phyloP scores from a whole-genome alignment of 371 early-diverging fungal species.

The Mycotypha africana region DNA sequence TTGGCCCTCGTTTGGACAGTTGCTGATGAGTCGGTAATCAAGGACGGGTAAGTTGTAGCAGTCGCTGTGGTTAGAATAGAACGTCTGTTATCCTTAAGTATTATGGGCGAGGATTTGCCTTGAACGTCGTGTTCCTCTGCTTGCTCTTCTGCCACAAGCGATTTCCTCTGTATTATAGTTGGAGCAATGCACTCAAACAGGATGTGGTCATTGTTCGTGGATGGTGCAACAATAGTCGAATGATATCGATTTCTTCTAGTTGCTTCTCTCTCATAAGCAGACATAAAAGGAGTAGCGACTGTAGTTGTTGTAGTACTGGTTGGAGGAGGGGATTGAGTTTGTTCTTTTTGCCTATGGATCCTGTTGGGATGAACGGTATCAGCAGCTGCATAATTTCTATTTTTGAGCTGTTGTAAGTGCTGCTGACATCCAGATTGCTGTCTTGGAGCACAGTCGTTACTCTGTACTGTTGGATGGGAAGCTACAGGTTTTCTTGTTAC shows the following conservation, averaged over 20 bases:
- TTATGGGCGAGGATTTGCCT: background rate
- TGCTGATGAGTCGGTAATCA: no score
- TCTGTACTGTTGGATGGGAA: no score
- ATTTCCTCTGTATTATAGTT: no score
- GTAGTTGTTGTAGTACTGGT: background rate
- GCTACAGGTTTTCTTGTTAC: no score
- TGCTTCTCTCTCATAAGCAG: background rate
- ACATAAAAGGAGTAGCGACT: background rate
- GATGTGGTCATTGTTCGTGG: no score
- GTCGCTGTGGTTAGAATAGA: background rate
- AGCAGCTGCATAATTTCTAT: slow-evolving; percentile 4
- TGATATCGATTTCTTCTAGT: background rate
- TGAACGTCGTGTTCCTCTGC: slow-evolving; percentile 5
- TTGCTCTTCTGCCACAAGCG: no score
- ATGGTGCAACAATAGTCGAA: background rate
- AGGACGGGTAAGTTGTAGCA: no score
- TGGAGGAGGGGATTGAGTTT: background rate
- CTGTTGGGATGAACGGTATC: slow-evolving; percentile 11
- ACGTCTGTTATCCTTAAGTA: background rate
- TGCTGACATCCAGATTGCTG: no score
- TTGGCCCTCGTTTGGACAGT: no score
- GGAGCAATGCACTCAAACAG: no score
- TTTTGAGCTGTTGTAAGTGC: no score
- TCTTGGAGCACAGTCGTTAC: no score
- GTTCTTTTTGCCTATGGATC: background rate